These are phyloP conservation scores for Aspergillus saccharolyticus DNA, from an alignment of 495 filamentous ascomycete genomes.

Conservation along the genomic window DNA sequence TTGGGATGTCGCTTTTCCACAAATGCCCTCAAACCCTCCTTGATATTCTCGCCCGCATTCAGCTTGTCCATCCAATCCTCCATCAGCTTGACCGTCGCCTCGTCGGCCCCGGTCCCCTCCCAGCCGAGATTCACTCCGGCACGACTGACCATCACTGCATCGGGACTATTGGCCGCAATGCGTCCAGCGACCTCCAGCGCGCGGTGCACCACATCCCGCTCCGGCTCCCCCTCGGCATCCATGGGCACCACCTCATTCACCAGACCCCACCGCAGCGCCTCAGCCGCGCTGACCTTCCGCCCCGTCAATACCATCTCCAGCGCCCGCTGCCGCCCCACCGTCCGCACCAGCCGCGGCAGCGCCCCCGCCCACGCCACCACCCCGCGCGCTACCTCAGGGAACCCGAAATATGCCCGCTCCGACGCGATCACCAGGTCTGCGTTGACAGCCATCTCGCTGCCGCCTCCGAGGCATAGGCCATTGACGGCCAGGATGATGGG, in stretches of 20 bases:
- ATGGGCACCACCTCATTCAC: conserved; percentile 59
- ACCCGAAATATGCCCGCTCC: conserved; percentile 48
- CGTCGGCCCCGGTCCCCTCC: conserved; percentile 63
- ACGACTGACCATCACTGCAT: conserved; percentile 65
- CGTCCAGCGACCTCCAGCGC: conserved; percentile 46
- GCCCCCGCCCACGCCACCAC: conserved; percentile 69
- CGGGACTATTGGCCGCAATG: conserved; percentile 59
- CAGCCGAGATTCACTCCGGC: conserved; percentile 67
- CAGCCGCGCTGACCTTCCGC: conserved; percentile 48
- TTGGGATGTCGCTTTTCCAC: conserved; percentile 72
- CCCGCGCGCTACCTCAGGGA: conserved; percentile 69
- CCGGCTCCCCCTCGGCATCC: conserved; percentile 13
- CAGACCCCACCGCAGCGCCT: conserved; percentile 65
- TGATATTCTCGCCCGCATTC: conserved; percentile 69
- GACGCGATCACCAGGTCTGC: conserved; percentile 63
- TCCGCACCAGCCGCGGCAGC: conserved; percentile 64
- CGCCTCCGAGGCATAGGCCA: conserved; percentile 69
- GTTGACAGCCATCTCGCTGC: conserved; percentile 70
- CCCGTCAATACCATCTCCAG: conserved; percentile 73
- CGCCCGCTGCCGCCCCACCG: conserved; percentile 63
- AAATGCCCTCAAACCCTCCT: conserved; percentile 75
- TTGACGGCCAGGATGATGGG: conserved; percentile 75
- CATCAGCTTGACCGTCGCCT: conserved; percentile 54
- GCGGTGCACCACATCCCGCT: conserved; percentile 43
- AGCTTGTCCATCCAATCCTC: conserved; percentile 57